Percentiles rank a stretch among this genome's conserved stretches.
Evolutionary conservation across 2,329 filamentous ascomycete species (phyloP).

Genomic region (Alternaria postmessia): DNA sequence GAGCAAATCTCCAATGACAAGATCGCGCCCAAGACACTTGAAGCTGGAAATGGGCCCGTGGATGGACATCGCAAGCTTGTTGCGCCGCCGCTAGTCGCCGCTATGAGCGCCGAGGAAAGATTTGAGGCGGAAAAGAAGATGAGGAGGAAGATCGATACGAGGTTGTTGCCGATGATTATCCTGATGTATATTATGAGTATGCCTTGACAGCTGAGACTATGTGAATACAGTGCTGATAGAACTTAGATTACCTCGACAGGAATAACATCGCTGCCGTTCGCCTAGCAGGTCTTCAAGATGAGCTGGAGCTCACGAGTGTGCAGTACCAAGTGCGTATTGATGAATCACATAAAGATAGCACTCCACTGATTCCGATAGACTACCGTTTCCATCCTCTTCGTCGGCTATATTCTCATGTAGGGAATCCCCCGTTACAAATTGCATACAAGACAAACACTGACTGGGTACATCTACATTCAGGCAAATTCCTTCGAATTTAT

Average conservation of each 20-base stretch:
- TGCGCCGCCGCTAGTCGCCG: constrained; percentile 45
- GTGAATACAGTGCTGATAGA: not conserved
- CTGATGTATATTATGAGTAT: constrained; percentile 82
- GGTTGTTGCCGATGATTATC: constrained; percentile 73
- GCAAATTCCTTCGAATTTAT: constrained; percentile 57
- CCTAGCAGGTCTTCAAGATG: constrained; percentile 67
- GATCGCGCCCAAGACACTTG: constrained; percentile 12
- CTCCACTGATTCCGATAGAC: constrained; percentile 26
- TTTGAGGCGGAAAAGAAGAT: constrained; percentile 64
- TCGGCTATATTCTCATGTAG: constrained; percentile 59
- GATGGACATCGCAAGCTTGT: constrained; percentile 33
- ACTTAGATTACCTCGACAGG: constrained; percentile 54
- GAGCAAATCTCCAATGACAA: constrained; percentile 36
- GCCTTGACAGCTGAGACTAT: constrained; percentile 38
- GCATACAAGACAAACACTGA: not conserved
- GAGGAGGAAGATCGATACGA: constrained; percentile 73
- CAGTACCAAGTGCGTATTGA: constrained; percentile 67
- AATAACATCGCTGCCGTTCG: constrained; percentile 74
- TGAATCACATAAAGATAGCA: not conserved
- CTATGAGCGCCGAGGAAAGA: constrained; percentile 63
- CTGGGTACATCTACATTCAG: not conserved
- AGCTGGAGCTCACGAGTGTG: constrained; percentile 63
- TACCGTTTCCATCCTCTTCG: constrained; percentile 65
- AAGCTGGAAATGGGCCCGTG: constrained; percentile 22
- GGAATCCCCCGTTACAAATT: not conserved